Conservation (phyloP, 352 stramenopile genomes). For the Globisporangium carolinianum region DNA sequence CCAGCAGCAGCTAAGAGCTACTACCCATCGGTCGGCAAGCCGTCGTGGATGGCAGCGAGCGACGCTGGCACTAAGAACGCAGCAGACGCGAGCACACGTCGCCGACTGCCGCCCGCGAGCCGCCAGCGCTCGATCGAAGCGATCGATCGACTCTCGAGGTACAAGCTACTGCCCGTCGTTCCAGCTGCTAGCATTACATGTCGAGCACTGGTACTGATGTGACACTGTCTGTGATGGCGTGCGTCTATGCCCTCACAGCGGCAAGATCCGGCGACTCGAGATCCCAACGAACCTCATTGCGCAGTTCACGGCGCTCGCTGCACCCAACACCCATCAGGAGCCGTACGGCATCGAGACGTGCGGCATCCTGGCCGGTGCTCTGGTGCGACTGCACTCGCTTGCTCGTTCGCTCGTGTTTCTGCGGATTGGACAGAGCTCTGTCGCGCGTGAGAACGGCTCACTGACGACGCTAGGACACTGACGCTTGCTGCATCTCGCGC, state of each 20-base stretch:
- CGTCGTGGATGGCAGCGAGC: constrained; percentile 48
- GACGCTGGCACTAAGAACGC: neutral
- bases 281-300: constrained; percentile 67
- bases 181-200: too few relatives aligned
- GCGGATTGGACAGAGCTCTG: too few relatives aligned
- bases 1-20: neutral
- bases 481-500: neutral
- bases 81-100: constrained; percentile 11
- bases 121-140: constrained; percentile 52
- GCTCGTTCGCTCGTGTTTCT: too few relatives aligned
- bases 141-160: constrained; percentile 57
- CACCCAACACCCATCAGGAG: constrained; percentile 60
- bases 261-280: constrained; percentile 53
- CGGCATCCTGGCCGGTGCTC: constrained; percentile 77
- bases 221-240: neutral
- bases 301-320: constrained; percentile 75
- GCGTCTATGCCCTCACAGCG: constrained; percentile 17
- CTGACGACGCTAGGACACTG: too few relatives aligned
- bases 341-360: constrained; percentile 88
- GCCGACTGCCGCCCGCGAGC: constrained; percentile 16
- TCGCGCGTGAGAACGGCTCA: too few relatives aligned
- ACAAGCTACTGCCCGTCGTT: neutral
- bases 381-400: constrained; percentile 24
- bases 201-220: too few relatives aligned
- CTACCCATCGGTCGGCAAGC: constrained; percentile 56